Evolutionary conservation across 257 asterid species (phyloP).

Genomic region (Solanum dulcamara): DNA sequence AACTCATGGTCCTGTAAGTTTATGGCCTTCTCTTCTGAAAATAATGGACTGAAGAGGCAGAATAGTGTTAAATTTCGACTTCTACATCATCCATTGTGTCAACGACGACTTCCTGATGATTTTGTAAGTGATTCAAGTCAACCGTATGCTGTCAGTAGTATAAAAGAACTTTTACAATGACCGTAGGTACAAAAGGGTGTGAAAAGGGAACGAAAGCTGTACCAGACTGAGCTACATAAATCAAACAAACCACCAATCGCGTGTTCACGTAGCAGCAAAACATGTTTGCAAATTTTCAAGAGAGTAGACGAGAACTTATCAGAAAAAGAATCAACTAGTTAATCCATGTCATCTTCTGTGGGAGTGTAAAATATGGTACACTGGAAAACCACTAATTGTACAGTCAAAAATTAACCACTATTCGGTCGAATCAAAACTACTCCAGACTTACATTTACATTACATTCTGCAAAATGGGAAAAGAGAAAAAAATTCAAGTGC

Average conservation of each 20-base stretch:
- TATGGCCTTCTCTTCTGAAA: not conserved
- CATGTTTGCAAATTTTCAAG: not conserved
- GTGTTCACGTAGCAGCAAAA: not conserved
- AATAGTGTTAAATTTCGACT: not conserved
- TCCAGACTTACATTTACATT: constrained; percentile 40
- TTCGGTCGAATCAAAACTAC: constrained; percentile 26
- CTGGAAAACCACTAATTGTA: constrained; percentile 28
- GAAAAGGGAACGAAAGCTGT: not conserved
- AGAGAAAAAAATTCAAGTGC: constrained; percentile 12
- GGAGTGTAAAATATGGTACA: constrained; percentile 28
- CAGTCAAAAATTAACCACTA: constrained; percentile 43
- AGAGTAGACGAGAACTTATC: not conserved
- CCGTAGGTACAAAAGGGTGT: not conserved
- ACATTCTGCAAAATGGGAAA: constrained; percentile 24
- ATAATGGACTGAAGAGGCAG: not conserved
- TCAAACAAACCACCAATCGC: not conserved
- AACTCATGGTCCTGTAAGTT: not conserved
- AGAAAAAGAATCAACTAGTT: constrained; percentile 1
- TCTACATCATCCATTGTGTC: not conserved
- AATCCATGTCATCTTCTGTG: constrained; percentile 21
- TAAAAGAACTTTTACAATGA: not conserved
- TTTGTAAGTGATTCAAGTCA: not conserved
- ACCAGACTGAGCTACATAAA: not conserved
- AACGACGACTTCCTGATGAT: not conserved
- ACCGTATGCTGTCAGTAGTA: not conserved